These are phyloP conservation scores for Umbellularia californica DNA, from an alignment of 164 flowering plant genomes.

Conservation along the genomic window DNA sequence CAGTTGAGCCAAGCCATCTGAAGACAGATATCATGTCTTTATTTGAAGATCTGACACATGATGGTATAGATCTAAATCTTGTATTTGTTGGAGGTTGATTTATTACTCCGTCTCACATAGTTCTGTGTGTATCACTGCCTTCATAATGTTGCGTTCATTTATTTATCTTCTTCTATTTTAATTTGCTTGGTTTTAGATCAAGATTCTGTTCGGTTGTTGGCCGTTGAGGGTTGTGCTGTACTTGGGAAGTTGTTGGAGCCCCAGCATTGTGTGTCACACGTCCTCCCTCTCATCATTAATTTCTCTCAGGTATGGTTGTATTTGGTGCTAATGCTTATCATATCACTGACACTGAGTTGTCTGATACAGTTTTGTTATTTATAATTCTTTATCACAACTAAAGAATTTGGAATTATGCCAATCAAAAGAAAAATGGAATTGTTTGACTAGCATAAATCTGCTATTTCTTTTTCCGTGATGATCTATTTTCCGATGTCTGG, in stretches of 20 bases:
- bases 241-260: constrained; percentile 95
- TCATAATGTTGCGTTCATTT: neutral
- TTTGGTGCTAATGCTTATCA: neutral
- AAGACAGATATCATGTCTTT: constrained; percentile 79
- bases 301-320: constrained; percentile 72
- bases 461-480: too few species aligned
- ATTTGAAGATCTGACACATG: constrained; percentile 88
- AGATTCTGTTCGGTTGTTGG: constrained; percentile 92
- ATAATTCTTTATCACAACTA: neutral
- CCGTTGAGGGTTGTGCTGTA: constrained; percentile 97
- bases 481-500: neutral
- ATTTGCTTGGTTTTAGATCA: constrained; percentile 52
- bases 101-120: neutral
- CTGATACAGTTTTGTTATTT: neutral
- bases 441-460: neutral
- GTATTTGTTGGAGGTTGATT: constrained; percentile 1
- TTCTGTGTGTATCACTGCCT: neutral
- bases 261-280: constrained; percentile 83
- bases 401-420: neutral
- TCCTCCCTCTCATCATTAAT: constrained; percentile 91
- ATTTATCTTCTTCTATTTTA: neutral
- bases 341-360: neutral
- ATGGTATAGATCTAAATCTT: constrained; percentile 45
- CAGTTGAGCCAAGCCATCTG: constrained; percentile 75
- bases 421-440: neutral